A percentile compares a stretch with the other conserved stretches of the same genome.
These are phyloP conservation scores for Penicillium goetzii DNA, from an alignment of 495 filamentous ascomycete genomes.

Conservation along the genomic window DNA sequence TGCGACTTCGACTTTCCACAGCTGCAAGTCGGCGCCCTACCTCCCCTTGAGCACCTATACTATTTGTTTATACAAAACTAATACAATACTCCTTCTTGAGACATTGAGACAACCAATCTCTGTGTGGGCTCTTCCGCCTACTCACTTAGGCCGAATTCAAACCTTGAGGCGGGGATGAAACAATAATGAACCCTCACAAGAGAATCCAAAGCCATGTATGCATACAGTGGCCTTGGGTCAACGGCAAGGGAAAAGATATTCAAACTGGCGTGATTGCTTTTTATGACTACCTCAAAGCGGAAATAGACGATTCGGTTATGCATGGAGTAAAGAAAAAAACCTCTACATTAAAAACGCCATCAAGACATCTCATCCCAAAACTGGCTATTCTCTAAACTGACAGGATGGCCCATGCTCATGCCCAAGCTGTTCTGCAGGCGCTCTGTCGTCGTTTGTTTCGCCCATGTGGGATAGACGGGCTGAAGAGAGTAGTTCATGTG, in stretches of 20 bases:
- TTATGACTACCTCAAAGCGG: constrained; percentile 28
- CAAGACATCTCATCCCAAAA: constrained; percentile 45
- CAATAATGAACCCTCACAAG: background rate
- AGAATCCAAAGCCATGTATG: background rate
- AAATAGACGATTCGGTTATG: constrained; percentile 25
- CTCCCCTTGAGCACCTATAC: background rate
- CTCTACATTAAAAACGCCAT: constrained; percentile 53
- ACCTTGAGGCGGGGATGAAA: background rate
- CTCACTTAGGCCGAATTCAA: no score
- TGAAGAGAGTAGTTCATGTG: constrained; percentile 21
- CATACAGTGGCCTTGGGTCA: no score
- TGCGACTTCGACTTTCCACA: no score
- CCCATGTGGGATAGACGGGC: constrained; percentile 14
- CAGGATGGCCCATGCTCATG: constrained; percentile 29
- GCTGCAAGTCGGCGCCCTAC: no score
- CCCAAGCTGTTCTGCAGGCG: constrained; percentile 26
- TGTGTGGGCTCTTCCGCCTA: no score
- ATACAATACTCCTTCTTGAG: no score
- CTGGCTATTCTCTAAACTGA: constrained; percentile 46
- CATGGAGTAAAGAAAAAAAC: constrained; percentile 39
- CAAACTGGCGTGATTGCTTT: constrained; percentile 25
- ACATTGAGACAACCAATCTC: no score
- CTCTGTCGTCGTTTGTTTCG: constrained; percentile 26
- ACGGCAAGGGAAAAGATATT: background rate
- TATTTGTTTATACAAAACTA: no score